Base-by-base conservation (phyloP, 2,329 filamentous ascomycete genomes). In the Seiridium unicorne region DNA sequence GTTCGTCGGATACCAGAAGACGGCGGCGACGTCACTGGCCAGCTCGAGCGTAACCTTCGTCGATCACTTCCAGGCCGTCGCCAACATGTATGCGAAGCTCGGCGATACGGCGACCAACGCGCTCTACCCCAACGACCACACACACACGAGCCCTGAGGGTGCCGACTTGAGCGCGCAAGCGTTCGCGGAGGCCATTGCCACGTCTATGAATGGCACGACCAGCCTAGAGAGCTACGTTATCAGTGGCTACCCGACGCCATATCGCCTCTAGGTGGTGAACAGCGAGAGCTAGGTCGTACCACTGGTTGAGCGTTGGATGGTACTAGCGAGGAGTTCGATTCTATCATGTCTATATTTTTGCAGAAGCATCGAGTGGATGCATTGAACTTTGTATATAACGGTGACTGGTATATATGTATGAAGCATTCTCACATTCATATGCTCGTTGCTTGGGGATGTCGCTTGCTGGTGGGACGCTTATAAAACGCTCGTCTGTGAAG, bases 111-210 rank as follows among this genome's bases (percentile, higher is more conserved):
- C 71, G 4, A 81, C 84, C 9, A 77, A 86, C 70, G 69, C 73
- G 0, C 79, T 79, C 55, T 88, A 80, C 65, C 82, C 84, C 0
- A 75, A 76, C n/a, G 84, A 88, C 66, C 84, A 88, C 68, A 87
- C 84, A 1, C 86, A 88, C 69, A 87, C 85, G 5, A 84, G 77
- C 66, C 75, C 82, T 0, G 70, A 65, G 2, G 85, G 85, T 1
- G 84, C 85, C 0, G 73, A 80, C 63, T 69, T 81, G 8, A 81
- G 84, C 32, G 79, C 82, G 0, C 74, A 79, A 63, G 81, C 84
- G 2, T 88, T 88, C 65, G 77, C 86, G 11, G 85, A 85, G 73
- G 85, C 70, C 3, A 61, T 75, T 11, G 32, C 60, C n/a, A 58
- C 60, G n/a, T 7, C 55, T 11, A 48, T 68, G 61, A 70, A 70